Base-by-base conservation (phyloP, 176 grass and related monocot genomes). In the Guadua angustifolia region DNA sequence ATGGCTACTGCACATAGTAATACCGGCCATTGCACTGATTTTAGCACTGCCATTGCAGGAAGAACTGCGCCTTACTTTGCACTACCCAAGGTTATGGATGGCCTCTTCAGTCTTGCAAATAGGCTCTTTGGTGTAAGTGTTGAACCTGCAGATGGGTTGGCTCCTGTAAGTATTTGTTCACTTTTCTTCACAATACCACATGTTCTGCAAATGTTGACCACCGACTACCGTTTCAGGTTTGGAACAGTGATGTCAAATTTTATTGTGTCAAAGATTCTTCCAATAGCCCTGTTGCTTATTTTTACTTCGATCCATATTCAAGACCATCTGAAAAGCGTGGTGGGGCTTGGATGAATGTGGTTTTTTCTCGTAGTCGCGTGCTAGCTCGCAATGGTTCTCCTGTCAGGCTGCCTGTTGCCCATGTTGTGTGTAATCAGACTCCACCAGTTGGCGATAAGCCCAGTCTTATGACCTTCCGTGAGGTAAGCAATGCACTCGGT, bases 11-110 rank as follows among this genome's bases (percentile, higher is more conserved):
- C 43, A 50, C 5, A 24, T 63, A 14, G 6, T 81, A 51, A 77
- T 18, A 18, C 14, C 26, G 4, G 50, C 25, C 25, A 71, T 9
- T 82, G 32, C 72, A 15, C 47, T 84, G 39, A 88, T 64, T 53
- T 65, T 46, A 63, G 64, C 46, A 17, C 64, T 72, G 3, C 53
- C 36, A 15, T 71, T 92, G 59, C 81, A 98, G 96, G 96, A 98
- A 95, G 93, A 91, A 25, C 64, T 98, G 43, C 93, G 93, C 95
- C 95, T 40, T 98, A 98, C 93, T 98, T 98, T 93, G 93, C 95
- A 56, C 73, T 98, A 25, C 95, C 91, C 4, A 98, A 92, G 83
- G 91, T 98, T 74, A 93, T 98, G 95, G 91, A 98, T 88, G 95
- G 95, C 17, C 93, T 98, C 73, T 98, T 98, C 50, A 68, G 77